phyloP scores from a whole-genome alignment of 306 rosid species.

The Vigna radiata region DNA sequence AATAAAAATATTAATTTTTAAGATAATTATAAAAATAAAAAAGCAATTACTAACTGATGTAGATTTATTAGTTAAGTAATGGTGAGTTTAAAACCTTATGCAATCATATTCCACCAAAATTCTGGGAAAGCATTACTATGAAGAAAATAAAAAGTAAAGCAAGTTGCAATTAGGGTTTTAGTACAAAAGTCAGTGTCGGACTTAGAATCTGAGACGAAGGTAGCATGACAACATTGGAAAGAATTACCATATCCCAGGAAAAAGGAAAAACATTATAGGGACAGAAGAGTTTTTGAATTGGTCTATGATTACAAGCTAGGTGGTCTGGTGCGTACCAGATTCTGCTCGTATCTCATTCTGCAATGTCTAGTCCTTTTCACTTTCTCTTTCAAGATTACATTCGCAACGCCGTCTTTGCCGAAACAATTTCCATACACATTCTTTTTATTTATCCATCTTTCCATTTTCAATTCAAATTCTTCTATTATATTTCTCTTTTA shows the following conservation, averaged over 20 bases:
- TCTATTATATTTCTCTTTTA: not conserved
- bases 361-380: slow-evolving; percentile 43
- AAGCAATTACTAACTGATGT: no score
- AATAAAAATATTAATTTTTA: no score
- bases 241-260: no score
- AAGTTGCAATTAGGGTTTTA: not conserved
- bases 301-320: not conserved
- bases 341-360: slow-evolving; percentile 1
- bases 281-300: not conserved
- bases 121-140: no score
- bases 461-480: not conserved
- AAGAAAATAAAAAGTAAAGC: not conserved
- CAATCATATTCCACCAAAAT: no score
- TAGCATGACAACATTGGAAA: not conserved
- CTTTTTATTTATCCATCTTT: not conserved
- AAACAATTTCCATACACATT: not conserved
- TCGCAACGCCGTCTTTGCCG: slow-evolving; percentile 23
- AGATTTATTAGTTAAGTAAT: no score
- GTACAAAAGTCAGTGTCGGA: not conserved
- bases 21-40: no score
- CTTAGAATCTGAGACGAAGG: not conserved
- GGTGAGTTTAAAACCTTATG: no score
- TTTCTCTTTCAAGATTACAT: slow-evolving; percentile 1
- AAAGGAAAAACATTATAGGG: not conserved
- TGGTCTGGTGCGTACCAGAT: not conserved